phyloP scores from a whole-genome alignment of 305 asterid species.

The Solanum hybrid region DNA sequence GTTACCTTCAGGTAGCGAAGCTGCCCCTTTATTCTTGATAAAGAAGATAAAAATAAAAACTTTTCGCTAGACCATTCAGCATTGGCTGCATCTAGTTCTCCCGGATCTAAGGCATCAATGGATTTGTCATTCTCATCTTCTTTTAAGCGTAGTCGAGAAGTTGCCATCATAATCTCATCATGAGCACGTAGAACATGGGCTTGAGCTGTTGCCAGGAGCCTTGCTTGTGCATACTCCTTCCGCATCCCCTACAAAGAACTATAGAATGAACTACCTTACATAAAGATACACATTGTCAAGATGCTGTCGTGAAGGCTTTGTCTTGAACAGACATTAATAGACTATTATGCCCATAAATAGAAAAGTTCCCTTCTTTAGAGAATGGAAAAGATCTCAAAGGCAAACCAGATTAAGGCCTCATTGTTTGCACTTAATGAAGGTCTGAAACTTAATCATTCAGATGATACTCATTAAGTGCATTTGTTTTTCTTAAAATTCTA shows the following conservation, averaged over 20 bases:
- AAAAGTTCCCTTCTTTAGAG: not conserved
- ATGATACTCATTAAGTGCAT: not conserved
- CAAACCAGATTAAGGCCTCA: not conserved
- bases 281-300: not conserved
- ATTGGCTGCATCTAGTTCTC: slow-evolving; percentile 74
- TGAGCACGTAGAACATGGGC: slow-evolving; percentile 91
- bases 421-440: not conserved
- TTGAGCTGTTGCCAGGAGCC: slow-evolving; percentile 74
- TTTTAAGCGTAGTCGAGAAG: slow-evolving; percentile 76
- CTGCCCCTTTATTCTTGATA: slow-evolving; percentile 81
- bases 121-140: slow-evolving; percentile 71
- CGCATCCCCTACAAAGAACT: slow-evolving; percentile 62
- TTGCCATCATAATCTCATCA: slow-evolving; percentile 94
- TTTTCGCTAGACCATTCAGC: slow-evolving; percentile 83
- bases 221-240: slow-evolving; percentile 83
- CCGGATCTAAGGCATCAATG: slow-evolving; percentile 68
- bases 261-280: not conserved
- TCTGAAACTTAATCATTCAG: not conserved
- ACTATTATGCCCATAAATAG: not conserved
- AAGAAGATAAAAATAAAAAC: slow-evolving; percentile 61
- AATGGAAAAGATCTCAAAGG: not conserved
- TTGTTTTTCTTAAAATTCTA: not conserved
- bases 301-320: not conserved
- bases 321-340: not conserved
- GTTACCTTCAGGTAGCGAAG: slow-evolving; percentile 93